phyloP scores from a whole-genome alignment of 345 rosid species.

The Arabidopsis arenosa region DNA sequence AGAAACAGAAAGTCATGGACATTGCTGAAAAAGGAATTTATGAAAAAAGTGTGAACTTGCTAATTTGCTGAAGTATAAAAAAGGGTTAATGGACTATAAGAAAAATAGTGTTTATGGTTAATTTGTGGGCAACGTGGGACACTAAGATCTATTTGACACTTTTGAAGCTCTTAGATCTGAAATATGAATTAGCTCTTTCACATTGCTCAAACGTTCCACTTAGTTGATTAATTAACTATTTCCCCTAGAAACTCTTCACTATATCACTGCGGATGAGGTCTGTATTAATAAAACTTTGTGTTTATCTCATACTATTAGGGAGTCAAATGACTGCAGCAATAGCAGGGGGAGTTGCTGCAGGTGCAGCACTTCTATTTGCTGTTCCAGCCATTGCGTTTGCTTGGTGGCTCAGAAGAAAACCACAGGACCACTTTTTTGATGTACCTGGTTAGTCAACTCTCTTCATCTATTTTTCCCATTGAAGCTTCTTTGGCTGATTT shows the following conservation, averaged over 20 bases:
- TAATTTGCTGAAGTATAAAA: background rate
- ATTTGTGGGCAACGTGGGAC: background rate
- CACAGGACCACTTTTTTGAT: constrained; percentile 77
- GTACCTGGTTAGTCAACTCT: constrained; percentile 72
- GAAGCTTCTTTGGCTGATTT: constrained; percentile 19
- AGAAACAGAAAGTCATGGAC: background rate
- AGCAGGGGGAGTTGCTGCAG: constrained; percentile 94
- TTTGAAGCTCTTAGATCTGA: constrained; percentile 13
- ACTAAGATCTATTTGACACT: background rate
- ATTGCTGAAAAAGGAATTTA: constrained; percentile 3
- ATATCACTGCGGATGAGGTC: background rate
- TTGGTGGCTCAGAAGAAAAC: constrained; percentile 67
- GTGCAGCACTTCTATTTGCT: constrained; percentile 82
- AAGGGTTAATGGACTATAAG: background rate
- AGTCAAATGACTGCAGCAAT: constrained; percentile 63
- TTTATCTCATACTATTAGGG: constrained; percentile 48
- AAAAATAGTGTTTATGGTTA: background rate
- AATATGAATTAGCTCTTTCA: constrained; percentile 17
- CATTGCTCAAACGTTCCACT: background rate
- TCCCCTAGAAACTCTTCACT: background rate
- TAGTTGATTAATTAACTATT: constrained; percentile 5
- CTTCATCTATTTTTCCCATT: background rate
- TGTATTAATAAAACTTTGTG: background rate
- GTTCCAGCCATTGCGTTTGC: constrained; percentile 79
- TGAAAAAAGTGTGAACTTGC: constrained; percentile 19